Conservation (phyloP, 441 rosid genomes). For the Croton laevigatus region DNA sequence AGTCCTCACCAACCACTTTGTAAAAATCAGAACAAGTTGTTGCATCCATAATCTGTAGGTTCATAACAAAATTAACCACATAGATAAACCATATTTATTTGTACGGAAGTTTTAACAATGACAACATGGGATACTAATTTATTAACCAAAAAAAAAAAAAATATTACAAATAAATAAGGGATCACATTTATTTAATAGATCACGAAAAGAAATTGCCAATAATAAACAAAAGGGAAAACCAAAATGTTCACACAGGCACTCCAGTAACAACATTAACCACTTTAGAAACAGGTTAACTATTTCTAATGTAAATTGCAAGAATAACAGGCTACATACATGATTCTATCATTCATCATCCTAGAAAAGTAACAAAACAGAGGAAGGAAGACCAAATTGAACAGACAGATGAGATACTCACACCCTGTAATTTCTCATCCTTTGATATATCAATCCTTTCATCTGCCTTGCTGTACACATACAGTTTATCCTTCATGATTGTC, state of each 20-base stretch:
- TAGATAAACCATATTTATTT: neutral
- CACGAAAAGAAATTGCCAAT: neutral
- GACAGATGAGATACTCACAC: conserved; percentile 44
- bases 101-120: neutral
- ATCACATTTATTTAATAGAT: neutral
- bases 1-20: conserved; percentile 86
- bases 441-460: conserved; percentile 68
- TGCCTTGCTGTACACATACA: conserved; percentile 58
- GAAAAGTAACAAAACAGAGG: conserved; percentile 6
- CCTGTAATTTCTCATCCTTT: conserved; percentile 61
- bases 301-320: neutral
- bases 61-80: conserved; percentile 19
- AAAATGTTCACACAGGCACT: conserved; percentile 5
- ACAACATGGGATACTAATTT: neutral
- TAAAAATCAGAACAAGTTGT: conserved; percentile 78
- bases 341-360: conserved; percentile 9
- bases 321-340: neutral
- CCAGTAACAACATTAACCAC: neutral
- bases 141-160: conserved; percentile 3
- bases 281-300: neutral
- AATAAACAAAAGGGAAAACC: neutral
- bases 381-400: conserved; percentile 8
- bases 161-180: neutral
- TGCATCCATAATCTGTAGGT: conserved; percentile 66
- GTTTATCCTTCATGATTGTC: conserved; percentile 71